Conservation (phyloP, 2,329 filamentous ascomycete species). For the Colletotrichum destructivum region DNA sequence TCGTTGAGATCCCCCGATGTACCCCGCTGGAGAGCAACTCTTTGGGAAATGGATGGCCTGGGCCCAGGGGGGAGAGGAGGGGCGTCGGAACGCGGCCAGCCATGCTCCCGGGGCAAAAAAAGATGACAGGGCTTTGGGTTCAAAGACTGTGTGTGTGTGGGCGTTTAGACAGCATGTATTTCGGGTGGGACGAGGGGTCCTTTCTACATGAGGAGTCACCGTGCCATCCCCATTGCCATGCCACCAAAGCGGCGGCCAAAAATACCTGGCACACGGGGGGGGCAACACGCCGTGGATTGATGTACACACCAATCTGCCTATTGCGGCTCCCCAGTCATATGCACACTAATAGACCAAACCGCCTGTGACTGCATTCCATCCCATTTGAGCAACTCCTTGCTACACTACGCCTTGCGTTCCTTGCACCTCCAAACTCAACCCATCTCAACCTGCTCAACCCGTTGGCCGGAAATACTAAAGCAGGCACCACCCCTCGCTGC, state of each 20-base stretch:
- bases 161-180: slow-evolving; percentile 7
- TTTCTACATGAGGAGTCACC: slow-evolving; percentile 18
- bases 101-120: slow-evolving; percentile 11
- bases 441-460: slow-evolving; percentile 27
- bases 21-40: slow-evolving; percentile 28
- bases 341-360: slow-evolving; percentile 5
- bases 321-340: slow-evolving; percentile 11
- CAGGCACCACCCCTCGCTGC: slow-evolving; percentile 27
- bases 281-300: slow-evolving; percentile 31
- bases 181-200: slow-evolving; percentile 30
- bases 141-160: neutral
- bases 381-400: slow-evolving; percentile 35
- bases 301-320: slow-evolving; percentile 25
- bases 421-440: slow-evolving; percentile 32
- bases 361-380: slow-evolving; percentile 28
- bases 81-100: slow-evolving; percentile 11
- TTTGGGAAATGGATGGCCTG: neutral
- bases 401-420: slow-evolving; percentile 36
- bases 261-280: slow-evolving; percentile 37
- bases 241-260: slow-evolving; percentile 28
- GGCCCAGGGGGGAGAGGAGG: slow-evolving; percentile 1
- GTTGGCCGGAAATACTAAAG: slow-evolving; percentile 31
- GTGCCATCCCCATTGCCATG: slow-evolving; percentile 19
- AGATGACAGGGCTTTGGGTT: slow-evolving; percentile 15
- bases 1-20: slow-evolving; percentile 23